A percentile compares a stretch with the other conserved stretches of the same genome.
Evolutionary conservation across 176 grass and related monocot species (phyloP).

Genomic region (Carex myosuroides): DNA sequence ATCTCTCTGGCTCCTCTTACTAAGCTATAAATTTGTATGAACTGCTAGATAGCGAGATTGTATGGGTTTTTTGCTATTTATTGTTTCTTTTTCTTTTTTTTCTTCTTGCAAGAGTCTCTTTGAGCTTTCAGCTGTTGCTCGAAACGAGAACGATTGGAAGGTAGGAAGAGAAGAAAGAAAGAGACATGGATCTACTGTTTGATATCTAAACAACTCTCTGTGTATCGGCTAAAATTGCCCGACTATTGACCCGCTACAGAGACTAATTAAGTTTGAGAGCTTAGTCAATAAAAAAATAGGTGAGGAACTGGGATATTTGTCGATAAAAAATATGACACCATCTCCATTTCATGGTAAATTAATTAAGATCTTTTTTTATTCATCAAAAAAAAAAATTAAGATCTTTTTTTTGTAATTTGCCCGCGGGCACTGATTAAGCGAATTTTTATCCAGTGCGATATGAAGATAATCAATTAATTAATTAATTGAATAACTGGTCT

Average conservation of each 20-base stretch:
- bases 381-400: too few species aligned
- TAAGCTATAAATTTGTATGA: neutral
- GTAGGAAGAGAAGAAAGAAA: slow-evolving; percentile 2
- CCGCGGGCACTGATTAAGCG: neutral
- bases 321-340: too few species aligned
- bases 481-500: neutral
- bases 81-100: neutral
- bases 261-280: neutral
- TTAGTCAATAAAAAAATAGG: neutral
- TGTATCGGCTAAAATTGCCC: neutral
- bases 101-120: neutral
- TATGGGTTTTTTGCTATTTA: neutral
- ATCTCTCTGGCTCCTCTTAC: neutral
- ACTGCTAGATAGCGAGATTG: neutral
- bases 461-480: neutral
- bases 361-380: neutral
- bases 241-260: neutral
- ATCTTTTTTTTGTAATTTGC: too few species aligned
- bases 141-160: slow-evolving; percentile 21
- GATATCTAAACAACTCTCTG: neutral
- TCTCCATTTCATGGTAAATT: neutral
- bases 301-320: neutral
- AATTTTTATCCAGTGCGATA: neutral
- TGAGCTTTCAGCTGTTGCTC: slow-evolving; percentile 20
- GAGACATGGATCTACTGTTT: neutral